phyloP scores from a whole-genome alignment of 257 asterid genomes.

The Capsicum rhomboideum region DNA sequence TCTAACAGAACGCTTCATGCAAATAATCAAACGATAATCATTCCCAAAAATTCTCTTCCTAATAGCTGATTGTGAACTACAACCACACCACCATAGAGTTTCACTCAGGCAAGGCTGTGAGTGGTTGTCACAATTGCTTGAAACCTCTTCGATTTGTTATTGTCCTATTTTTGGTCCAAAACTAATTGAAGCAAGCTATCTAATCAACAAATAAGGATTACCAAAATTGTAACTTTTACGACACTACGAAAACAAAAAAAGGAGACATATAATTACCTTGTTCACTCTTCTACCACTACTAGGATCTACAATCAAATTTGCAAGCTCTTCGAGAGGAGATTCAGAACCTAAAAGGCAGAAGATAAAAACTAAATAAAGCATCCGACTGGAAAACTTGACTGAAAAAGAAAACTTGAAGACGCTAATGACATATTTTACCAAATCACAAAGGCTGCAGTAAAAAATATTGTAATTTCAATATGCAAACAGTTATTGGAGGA shows the following conservation, averaged over 20 bases:
- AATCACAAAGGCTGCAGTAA: slow-evolving; percentile 1
- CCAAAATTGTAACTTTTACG: neutral
- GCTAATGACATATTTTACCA: neutral
- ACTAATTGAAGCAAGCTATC: neutral
- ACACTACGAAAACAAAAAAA: neutral
- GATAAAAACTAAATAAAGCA: slow-evolving; percentile 1
- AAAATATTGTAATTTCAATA: neutral
- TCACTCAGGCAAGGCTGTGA: neutral
- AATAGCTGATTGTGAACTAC: neutral
- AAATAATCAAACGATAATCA: neutral
- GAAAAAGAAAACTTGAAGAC: neutral
- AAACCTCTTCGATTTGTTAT: neutral
- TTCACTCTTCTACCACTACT: slow-evolving; percentile 15
- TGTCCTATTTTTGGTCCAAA: neutral
- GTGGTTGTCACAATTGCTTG: neutral
- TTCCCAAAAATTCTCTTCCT: neutral
- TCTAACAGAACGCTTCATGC: neutral
- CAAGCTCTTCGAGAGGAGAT: slow-evolving; percentile 52
- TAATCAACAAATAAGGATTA: neutral
- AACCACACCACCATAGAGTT: neutral
- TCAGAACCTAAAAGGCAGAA: slow-evolving; percentile 52
- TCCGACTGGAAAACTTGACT: neutral
- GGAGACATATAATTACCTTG: slow-evolving; percentile 29
- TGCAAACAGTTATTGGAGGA: neutral
- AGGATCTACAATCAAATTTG: slow-evolving; percentile 48